Conservation (phyloP, 257 asterid genomes). For the Perilla frutescens region DNA sequence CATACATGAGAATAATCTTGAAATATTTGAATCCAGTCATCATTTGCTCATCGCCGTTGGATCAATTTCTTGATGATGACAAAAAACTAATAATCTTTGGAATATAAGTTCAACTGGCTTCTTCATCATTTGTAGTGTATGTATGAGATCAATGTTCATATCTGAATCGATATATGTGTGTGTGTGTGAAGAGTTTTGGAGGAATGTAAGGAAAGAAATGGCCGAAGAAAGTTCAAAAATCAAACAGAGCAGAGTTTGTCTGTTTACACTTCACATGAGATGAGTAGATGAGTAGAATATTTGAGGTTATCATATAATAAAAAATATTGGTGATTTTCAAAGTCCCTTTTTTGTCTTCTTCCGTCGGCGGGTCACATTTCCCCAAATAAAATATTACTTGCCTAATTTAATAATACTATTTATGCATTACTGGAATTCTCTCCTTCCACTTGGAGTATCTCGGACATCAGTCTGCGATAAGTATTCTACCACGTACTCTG, state of each 20-base stretch:
- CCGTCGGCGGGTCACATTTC: slow-evolving; percentile 12
- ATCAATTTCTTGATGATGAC: neutral
- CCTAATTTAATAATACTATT: neutral
- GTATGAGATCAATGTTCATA: neutral
- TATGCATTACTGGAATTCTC: neutral
- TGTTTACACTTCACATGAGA: neutral
- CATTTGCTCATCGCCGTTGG: neutral
- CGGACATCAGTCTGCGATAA: no score
- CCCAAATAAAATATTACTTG: neutral
- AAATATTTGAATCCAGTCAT: neutral
- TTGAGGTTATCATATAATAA: neutral
- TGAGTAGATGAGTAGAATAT: neutral
- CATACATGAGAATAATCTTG: neutral
- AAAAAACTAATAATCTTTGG: neutral
- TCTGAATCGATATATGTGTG: neutral
- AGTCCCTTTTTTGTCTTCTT: slow-evolving; percentile 15
- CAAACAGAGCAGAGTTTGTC: no score
- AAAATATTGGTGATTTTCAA: neutral
- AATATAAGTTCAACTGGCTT: neutral
- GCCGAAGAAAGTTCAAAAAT: neutral
- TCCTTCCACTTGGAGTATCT: no score
- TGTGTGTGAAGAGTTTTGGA: neutral
- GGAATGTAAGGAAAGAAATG: neutral
- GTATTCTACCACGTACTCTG: no score
- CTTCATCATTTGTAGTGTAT: neutral